Evolutionary conservation across 768 basidiomycete species (phyloP).

Genomic region (Kwoniella sp.): DNA sequence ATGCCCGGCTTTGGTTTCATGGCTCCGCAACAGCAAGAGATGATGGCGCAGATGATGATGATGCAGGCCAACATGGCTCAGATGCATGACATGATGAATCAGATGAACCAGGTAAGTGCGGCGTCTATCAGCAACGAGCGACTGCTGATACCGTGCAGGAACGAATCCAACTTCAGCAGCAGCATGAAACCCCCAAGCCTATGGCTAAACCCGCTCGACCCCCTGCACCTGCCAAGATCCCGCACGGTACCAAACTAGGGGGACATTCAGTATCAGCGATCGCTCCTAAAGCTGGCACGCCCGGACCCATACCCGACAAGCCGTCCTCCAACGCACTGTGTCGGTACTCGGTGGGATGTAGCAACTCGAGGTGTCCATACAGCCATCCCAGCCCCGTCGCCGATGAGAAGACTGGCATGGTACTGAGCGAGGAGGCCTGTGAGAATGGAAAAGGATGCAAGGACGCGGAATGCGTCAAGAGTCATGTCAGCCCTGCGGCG

Average conservation of each 20-base stretch:
- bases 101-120: conserved; percentile 32
- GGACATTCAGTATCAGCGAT: conserved; percentile 36
- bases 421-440: conserved; percentile 88
- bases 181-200: conserved; percentile 22
- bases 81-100: conserved; percentile 48
- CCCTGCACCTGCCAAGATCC: conserved; percentile 28
- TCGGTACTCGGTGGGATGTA: conserved; percentile 88
- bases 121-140: too few relatives aligned
- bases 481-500: conserved; percentile 83
- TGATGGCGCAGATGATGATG: conserved; percentile 86
- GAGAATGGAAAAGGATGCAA: conserved; percentile 82
- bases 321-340: conserved; percentile 59
- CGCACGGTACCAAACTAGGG: conserved; percentile 41
- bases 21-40: conserved; percentile 54
- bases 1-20: conserved; percentile 33
- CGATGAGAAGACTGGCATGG: conserved; percentile 88
- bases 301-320: conserved; percentile 46
- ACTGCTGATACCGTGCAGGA: too few relatives aligned
- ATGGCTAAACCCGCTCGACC: conserved; percentile 23
- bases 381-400: conserved; percentile 97
- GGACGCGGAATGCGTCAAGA: conserved; percentile 88
- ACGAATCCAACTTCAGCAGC: conserved; percentile 8
- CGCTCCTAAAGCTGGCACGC: conserved; percentile 25
- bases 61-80: conserved; percentile 73
- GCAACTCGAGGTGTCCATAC: conserved; percentile 80